phyloP scores from a whole-genome alignment of 768 basidiomycete genomes.

The Dacryopinax spathularia region DNA sequence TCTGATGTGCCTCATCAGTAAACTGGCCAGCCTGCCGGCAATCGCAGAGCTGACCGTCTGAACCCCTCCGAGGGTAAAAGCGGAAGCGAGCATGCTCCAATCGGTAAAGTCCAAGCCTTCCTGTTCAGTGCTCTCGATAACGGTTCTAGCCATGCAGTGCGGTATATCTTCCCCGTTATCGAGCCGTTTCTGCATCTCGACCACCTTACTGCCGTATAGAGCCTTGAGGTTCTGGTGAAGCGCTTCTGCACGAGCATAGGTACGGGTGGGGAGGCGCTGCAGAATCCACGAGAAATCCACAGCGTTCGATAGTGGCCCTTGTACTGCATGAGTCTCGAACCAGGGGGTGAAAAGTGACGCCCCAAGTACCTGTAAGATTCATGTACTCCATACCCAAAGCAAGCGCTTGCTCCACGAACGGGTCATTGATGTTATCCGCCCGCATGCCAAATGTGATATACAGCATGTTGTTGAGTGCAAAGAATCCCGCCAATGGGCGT shows the following conservation, averaged over 20 bases:
- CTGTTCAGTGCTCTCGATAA: slow-evolving; percentile 24
- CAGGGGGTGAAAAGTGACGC: not conserved
- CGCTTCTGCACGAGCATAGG: slow-evolving; percentile 27
- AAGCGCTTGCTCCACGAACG: slow-evolving; percentile 27
- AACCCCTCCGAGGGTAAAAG: slow-evolving; percentile 35
- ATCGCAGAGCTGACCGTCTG: slow-evolving; percentile 26
- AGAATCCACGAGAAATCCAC: slow-evolving; percentile 34
- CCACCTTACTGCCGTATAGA: slow-evolving; percentile 30
- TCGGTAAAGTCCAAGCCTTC: slow-evolving; percentile 29
- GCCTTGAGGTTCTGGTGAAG: slow-evolving; percentile 29
- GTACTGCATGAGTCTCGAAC: slow-evolving; percentile 23
- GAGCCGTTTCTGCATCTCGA: slow-evolving; percentile 26
- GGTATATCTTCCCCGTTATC: slow-evolving; percentile 28
- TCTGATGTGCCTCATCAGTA: slow-evolving; percentile 13
- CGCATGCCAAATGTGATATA: slow-evolving; percentile 32
- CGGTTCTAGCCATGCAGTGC: slow-evolving; percentile 31
- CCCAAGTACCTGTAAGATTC: slow-evolving; percentile 20
- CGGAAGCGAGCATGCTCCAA: slow-evolving; percentile 29
- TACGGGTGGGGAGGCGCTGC: slow-evolving; percentile 28
- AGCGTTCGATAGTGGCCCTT: slow-evolving; percentile 33
- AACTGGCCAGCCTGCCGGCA: not conserved
- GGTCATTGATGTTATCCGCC: slow-evolving; percentile 27
- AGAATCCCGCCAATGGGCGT: slow-evolving; percentile 3
- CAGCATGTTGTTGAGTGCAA: slow-evolving; percentile 30
- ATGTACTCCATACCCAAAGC: slow-evolving; percentile 33